Conservation (phyloP, 1,139 yeast genomes). For the Pichia sp. region DNA sequence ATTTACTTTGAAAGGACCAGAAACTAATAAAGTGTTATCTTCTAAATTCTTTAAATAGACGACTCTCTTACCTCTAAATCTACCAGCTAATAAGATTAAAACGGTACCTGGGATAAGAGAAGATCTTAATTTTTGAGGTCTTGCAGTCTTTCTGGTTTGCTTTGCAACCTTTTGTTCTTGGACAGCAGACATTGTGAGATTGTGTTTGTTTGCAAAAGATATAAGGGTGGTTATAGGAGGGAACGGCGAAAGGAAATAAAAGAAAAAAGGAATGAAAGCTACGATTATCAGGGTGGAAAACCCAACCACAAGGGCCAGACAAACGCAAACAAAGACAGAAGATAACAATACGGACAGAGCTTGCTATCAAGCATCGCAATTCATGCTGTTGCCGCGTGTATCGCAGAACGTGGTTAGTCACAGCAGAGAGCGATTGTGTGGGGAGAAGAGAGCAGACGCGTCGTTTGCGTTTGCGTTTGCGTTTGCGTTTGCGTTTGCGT, state of each 20-base stretch:
- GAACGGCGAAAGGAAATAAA: neutral
- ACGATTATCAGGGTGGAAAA: no score
- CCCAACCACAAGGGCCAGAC: neutral
- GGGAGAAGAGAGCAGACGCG: neutral
- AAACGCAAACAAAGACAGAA: no score
- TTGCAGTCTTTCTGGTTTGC: conserved; percentile 83
- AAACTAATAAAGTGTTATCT: conserved; percentile 95
- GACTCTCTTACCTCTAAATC: conserved; percentile 99
- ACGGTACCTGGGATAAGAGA: conserved; percentile 97
- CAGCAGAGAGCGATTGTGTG: no score
- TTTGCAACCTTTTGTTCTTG: conserved; percentile 50
- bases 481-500: no score
- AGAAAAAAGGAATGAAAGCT: neutral
- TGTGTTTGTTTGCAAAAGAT: neutral
- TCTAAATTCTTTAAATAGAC: conserved; percentile 95
- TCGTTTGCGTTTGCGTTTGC: neutral
- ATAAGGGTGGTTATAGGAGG: neutral
- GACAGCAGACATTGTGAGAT: conserved; percentile 14
- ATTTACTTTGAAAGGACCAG: conserved; percentile 99
- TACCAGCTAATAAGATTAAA: conserved; percentile 96
- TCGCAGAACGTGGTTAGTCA: no score
- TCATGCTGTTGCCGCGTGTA: no score
- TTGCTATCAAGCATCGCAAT: no score
- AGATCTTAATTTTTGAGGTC: conserved; percentile 95
- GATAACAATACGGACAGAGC: no score